Evolutionary conservation across 345 rosid species (phyloP).

Genomic region (Bretschneidera sinensis): DNA sequence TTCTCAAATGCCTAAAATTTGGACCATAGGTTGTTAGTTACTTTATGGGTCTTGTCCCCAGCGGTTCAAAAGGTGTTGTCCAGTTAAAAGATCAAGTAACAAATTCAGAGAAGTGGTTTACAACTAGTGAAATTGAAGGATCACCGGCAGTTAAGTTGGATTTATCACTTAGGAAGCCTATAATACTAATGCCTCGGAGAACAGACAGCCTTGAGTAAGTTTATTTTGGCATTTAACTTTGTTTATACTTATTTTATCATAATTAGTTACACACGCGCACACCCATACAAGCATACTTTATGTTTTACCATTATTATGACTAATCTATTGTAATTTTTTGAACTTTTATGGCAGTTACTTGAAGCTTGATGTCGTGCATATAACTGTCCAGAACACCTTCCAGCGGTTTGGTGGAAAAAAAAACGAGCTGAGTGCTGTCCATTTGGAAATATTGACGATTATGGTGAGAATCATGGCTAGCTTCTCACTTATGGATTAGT

Average conservation of each 20-base stretch:
- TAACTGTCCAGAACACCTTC: constrained; percentile 76
- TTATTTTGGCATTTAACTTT: constrained; percentile 16
- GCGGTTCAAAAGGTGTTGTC: constrained; percentile 54
- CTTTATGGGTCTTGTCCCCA: constrained; percentile 90
- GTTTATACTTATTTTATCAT: neutral
- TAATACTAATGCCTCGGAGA: constrained; percentile 90
- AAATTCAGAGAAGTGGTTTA: constrained; percentile 85
- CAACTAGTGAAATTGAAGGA: constrained; percentile 85
- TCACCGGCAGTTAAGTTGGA: constrained; percentile 91
- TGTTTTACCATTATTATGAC: constrained; percentile 3
- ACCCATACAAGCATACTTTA: neutral
- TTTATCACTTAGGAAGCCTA: constrained; percentile 85
- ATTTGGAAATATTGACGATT: constrained; percentile 72
- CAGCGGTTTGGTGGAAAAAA: constrained; percentile 78
- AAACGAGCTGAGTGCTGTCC: constrained; percentile 76
- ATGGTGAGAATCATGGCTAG: constrained; percentile 49
- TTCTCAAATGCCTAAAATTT: constrained; percentile 27
- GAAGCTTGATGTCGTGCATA: constrained; percentile 95
- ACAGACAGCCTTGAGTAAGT: constrained; percentile 93
- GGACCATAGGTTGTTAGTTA: constrained; percentile 64
- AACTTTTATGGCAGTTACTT: constrained; percentile 55
- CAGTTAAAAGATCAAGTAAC: constrained; percentile 81
- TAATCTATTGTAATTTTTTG: constrained; percentile 15
- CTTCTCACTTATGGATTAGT: constrained; percentile 1
- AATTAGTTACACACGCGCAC: neutral